Evolutionary conservation across 2,329 filamentous ascomycete genomes (phyloP), one percentile per base, ranked within the genome.

Genomic region (Apiospora phragmitis): DNA sequence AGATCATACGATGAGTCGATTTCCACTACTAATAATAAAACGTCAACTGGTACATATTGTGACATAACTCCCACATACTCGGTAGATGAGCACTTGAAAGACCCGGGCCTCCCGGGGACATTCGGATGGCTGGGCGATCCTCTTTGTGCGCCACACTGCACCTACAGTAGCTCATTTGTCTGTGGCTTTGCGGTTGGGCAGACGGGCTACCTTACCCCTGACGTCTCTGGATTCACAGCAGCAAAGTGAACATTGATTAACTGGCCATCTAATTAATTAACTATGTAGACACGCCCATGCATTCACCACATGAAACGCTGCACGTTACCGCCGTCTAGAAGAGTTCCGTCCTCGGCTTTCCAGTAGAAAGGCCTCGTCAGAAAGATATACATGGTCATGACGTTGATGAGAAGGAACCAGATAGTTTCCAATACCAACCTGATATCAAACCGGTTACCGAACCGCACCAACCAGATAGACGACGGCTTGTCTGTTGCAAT

Each of bases 221-320:
- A 59, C 11, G 8, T 3, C 16, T 9, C 29, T 32, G 24, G 14
- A 51, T 59, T 29, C 14, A 14, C 12, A 24, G 14, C 16, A 12
- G 24, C 24, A 51, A 51, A 51, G 1, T 35, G 14, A 32, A 32
- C 16, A 2, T 21, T 4, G 32, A 49, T 12, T 49, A 12, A 62
- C 18, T 29, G 14, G 41, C 18, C 1, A 45, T 45, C 8, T 29
- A 18, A 42, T 29, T 29, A 18, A 42, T 29, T 45, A 45, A 8
- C 38, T 45, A 67, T 24, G 11, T 26, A 41, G n/a, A 41, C 16
- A 16, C 4, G 16, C 38, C 35, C n/a, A 5, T 68, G 5, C 67
- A 29, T 26, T 78, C 81, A 94, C 93, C 93, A 97, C 90, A 97
- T 93, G 79, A 97, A 97, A 69, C 93, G 86, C 83, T 96, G 93